A percentile compares a stretch with the other conserved stretches of the same genome.
phyloP scores from a whole-genome alignment of 768 basidiomycete species.

The Rhizopogon rudus region DNA sequence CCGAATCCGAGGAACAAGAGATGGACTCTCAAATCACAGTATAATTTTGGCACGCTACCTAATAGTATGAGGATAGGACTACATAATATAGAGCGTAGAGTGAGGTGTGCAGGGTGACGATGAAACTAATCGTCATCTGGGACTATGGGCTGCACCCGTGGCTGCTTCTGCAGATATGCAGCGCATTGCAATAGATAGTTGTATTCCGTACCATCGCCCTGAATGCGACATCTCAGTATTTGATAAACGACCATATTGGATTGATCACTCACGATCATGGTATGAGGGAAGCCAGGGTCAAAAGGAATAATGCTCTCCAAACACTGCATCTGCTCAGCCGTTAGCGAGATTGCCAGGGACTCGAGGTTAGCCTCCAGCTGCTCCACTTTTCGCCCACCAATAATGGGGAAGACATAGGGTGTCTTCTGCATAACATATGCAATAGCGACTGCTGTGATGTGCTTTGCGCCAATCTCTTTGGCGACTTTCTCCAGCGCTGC shows the following conservation, averaged over 20 bases:
- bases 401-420: constrained; percentile 38
- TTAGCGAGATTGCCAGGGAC: constrained; percentile 35
- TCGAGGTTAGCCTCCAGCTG: constrained; percentile 38
- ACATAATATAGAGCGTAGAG: no score
- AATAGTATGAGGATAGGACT: no score
- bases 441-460: constrained; percentile 42
- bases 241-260: neutral
- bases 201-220: constrained; percentile 5
- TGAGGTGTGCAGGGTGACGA: no score
- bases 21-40: no score
- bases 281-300: constrained; percentile 33
- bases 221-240: neutral
- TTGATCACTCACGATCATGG: neutral
- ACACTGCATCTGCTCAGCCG: constrained; percentile 31
- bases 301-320: constrained; percentile 35
- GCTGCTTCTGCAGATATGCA: neutral
- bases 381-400: constrained; percentile 41
- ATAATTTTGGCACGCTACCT: no score
- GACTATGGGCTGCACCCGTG: neutral
- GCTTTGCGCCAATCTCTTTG: constrained; percentile 38
- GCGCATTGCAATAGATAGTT: neutral
- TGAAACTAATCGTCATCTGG: neutral
- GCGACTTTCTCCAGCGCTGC: constrained; percentile 45
- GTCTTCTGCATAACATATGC: constrained; percentile 42
- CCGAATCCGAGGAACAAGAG: no score